Conservation (phyloP, 306 rosid genomes). For the Glycyrrhiza uralensis region DNA sequence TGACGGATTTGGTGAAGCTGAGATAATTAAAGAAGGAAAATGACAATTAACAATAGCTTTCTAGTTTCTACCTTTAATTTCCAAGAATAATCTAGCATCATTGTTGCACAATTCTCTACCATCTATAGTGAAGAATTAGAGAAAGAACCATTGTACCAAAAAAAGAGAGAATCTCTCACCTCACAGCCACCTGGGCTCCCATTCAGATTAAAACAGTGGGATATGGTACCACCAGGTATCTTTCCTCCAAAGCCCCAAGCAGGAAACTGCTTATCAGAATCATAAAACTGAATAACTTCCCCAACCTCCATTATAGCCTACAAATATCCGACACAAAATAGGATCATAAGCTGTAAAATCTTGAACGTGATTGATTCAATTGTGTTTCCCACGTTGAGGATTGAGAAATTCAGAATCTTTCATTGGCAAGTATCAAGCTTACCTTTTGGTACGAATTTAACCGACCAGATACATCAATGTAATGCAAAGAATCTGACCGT, state of each 20-base stretch:
- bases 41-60: not conserved
- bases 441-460: constrained; percentile 81
- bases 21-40: not conserved
- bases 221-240: constrained; percentile 34
- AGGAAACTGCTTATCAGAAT: constrained; percentile 67
- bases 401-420: not conserved
- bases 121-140: not conserved
- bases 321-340: too few species aligned
- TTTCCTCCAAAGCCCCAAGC: constrained; percentile 97
- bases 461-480: constrained; percentile 54
- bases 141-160: not conserved
- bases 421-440: not conserved
- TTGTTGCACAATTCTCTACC: not conserved
- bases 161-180: constrained; percentile 37
- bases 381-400: not conserved
- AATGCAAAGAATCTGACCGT: constrained; percentile 56
- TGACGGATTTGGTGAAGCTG: not conserved
- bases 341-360: not conserved
- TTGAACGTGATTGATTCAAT: not conserved
- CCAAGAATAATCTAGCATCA: not conserved
- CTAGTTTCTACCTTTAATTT: too few species aligned
- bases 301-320: constrained; percentile 86
- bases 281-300: constrained; percentile 86
- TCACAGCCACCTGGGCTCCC: constrained; percentile 44
- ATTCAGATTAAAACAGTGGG: constrained; percentile 84